Base-by-base conservation (phyloP, 2,329 filamentous ascomycete genomes). In the Diplodia sapinea region DNA sequence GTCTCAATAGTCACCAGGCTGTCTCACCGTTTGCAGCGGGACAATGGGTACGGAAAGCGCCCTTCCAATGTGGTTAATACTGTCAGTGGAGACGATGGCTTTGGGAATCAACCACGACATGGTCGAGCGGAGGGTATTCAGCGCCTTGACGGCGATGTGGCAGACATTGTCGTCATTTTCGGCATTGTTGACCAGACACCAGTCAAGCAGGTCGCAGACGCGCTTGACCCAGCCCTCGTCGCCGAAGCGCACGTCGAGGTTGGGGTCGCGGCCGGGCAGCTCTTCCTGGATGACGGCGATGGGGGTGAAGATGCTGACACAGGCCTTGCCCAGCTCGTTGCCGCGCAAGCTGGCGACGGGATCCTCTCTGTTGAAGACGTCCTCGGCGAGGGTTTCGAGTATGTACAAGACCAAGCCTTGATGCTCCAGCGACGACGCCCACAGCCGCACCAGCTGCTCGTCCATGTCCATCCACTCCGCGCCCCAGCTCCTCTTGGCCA, bases 401-500 rank as follows among this genome's bases (percentile, higher is more conserved):
- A 98, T 87, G 69, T 90, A 91, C 40, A 99, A 85, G 38, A 97
- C 94, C 66, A 98, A 87, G 76, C 95, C 91, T 79, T 96, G 95
- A 77, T 93, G 89, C 56, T 85, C 83, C 40, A 86, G 77, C 65
- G 82, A 82, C 15, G 79, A 82, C 31, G 83, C 82, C 95, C 95
- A 99, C 23, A 98, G 84, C 73, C 88, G 86, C 54, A 94, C 87
- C 66, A 99, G 85, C 75, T 91, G 85, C 70, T 88, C 82, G 77
- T 99, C 96, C 94, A 99, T 97, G 75, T 96, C 89, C 83, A 91
- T 89, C 95, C 96, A 99, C 70, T 95, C 91, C 38, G 88, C 85
- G n/a, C 86, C 92, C 95, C 95, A 99, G 76, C 88, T 91, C 73
- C 94, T 87, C 82, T 98, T 98, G 50, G 94, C 93, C 65, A 97